A percentile compares a stretch with the other conserved stretches of the same genome.
phyloP scores from a whole-genome alignment of 768 basidiomycete species.

The Auricularia auricula-judae region DNA sequence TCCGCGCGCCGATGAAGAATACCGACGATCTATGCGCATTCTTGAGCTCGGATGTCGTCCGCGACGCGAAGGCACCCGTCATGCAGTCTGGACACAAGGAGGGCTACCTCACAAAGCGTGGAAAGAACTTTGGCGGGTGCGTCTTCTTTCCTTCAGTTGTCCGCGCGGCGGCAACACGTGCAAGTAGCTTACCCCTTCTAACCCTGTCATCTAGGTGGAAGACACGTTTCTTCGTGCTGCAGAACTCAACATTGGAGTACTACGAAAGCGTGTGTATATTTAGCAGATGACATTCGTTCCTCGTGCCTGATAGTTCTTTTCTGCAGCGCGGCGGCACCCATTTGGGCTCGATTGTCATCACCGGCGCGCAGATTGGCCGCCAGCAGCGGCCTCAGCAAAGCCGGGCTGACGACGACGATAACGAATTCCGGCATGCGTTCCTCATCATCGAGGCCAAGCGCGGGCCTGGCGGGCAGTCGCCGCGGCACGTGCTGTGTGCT shows the following conservation, averaged over 20 bases:
- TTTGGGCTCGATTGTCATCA: constrained; percentile 80
- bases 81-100: constrained; percentile 81
- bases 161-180: not conserved
- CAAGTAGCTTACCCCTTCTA: not conserved
- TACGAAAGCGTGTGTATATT: constrained; percentile 78
- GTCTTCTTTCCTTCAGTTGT: constrained; percentile 1
- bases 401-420: constrained; percentile 63
- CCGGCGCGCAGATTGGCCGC: constrained; percentile 92
- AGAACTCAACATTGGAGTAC: constrained; percentile 85
- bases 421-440: constrained; percentile 94
- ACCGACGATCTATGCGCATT: constrained; percentile 87
- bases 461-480: constrained; percentile 52
- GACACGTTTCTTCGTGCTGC: constrained; percentile 87
- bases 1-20: constrained; percentile 73
- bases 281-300: constrained; percentile 3
- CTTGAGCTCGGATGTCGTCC: constrained; percentile 81
- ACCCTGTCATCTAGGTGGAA: constrained; percentile 47
- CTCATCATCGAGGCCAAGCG: constrained; percentile 87
- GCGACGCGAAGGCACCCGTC: constrained; percentile 63
- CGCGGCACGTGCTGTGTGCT: constrained; percentile 90
- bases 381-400: constrained; percentile 58
- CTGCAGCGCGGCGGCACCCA: constrained; percentile 78
- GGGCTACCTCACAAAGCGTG: constrained; percentile 91
- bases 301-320: constrained; percentile 2
- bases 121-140: constrained; percentile 89